A percentile compares a stretch with the other conserved stretches of the same genome.
phyloP scores from a whole-genome alignment of 768 basidiomycete genomes.

The Rossbeevera mucosa region DNA sequence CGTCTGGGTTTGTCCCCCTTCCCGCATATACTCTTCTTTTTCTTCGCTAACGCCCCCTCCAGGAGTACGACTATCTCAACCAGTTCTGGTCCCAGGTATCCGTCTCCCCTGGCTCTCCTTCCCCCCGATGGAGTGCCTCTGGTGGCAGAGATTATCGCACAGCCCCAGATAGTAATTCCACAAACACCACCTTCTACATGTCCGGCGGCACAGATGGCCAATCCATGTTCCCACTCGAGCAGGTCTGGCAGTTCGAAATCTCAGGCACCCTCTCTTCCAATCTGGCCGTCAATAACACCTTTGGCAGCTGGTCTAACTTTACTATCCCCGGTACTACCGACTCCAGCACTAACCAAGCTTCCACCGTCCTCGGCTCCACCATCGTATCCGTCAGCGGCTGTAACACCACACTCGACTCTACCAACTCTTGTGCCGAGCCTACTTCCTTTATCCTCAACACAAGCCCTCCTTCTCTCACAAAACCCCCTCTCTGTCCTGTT shows the following conservation, averaged over 20 bases:
- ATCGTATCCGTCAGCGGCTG: conserved; percentile 64
- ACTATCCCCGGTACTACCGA: conserved; percentile 34
- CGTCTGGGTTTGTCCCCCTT: conserved; percentile 56
- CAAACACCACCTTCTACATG: conserved; percentile 71
- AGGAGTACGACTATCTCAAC: conserved; percentile 76
- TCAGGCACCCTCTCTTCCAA: conserved; percentile 73
- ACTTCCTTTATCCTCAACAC: conserved; percentile 50
- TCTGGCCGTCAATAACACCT: conserved; percentile 39
- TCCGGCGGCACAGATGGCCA: conserved; percentile 62
- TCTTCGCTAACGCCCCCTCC: conserved; percentile 10
- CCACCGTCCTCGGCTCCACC: conserved; percentile 50
- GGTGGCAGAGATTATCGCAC: conserved; percentile 70
- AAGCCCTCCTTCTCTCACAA: conserved; percentile 26
- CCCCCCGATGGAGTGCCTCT: conserved; percentile 64
- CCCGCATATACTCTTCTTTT: neutral
- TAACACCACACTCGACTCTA: conserved; percentile 35
- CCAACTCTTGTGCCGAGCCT: conserved; percentile 53
- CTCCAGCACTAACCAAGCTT: conserved; percentile 45
- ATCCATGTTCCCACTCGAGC: conserved; percentile 46
- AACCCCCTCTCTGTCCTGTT: conserved; percentile 55
- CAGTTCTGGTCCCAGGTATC: conserved; percentile 70
- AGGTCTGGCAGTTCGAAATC: conserved; percentile 67
- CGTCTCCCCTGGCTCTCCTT: conserved; percentile 50
- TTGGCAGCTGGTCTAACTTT: conserved; percentile 58
- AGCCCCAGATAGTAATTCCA: conserved; percentile 17